Evolutionary conservation across 208 protist genomes (phyloP).

Genomic region (Wallacemonas sp.): DNA sequence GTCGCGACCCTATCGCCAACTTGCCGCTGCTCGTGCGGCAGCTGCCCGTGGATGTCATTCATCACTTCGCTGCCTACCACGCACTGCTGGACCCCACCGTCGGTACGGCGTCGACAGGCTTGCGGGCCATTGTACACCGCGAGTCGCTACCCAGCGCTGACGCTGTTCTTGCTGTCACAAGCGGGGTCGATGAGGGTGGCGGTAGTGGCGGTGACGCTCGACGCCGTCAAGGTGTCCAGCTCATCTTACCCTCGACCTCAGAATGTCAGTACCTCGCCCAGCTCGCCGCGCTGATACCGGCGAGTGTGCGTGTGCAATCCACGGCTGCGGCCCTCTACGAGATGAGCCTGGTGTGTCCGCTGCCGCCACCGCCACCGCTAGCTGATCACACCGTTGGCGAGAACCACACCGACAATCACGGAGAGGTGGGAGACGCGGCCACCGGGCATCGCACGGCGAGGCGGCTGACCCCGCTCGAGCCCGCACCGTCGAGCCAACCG

Average conservation of each 20-base stretch:
- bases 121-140: neutral
- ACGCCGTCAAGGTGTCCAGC: neutral
- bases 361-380: neutral
- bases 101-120: neutral
- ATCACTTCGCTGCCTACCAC: slow-evolving; percentile 74
- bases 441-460: neutral
- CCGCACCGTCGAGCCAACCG: no score
- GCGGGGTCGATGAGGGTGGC: neutral
- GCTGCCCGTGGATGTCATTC: slow-evolving; percentile 62
- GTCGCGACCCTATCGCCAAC: slow-evolving; percentile 12
- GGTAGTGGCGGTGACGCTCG: neutral
- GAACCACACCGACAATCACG: no score
- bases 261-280: slow-evolving; percentile 1
- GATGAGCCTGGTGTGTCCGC: neutral
- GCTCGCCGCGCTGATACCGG: neutral
- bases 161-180: neutral
- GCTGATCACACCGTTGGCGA: no score
- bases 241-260: neutral
- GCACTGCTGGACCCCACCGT: slow-evolving; percentile 28
- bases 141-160: neutral
- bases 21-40: slow-evolving; percentile 22
- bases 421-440: neutral
- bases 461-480: no score
- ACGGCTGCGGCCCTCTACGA: neutral
- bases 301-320: neutral